Base-by-base conservation (phyloP, 805 yeast genomes). In the Candida railenensis region DNA sequence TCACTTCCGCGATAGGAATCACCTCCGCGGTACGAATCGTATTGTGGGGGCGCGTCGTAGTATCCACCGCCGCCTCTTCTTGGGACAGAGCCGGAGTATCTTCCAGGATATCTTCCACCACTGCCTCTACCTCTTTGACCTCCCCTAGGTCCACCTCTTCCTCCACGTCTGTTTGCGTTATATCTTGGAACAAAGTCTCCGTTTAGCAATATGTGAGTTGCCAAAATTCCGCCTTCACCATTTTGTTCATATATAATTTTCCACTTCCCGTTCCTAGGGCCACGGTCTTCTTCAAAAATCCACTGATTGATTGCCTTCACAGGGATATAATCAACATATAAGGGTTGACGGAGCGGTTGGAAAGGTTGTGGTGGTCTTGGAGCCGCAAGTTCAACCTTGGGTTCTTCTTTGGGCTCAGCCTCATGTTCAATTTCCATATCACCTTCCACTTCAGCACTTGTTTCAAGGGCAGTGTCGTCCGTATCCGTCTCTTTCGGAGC, bases 241-340 rank as follows among this genome's bases (percentile, higher is more conserved):
- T 57, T 53, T 9, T 48, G 38, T 22, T 59, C 64, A 48, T 68
- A 74, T 15, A 64, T 62, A n/a, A 75, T 56, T 43, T 65, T 65
- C 79, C 80, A 75, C 40, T 70, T 55, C 1, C 77, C 79, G 53
- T 74, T 69, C 36, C 57, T 55, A 9, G 80, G 77, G 11, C 73
- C 75, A 36, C 57, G 59, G 44, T 66, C 71, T 48, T 74, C 80
- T 53, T 74, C 76, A 51, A 63, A 76, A 14, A 74, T 70, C 78
- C 79, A 74, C 37, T 63, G 65, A 45, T 68, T 69, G 2, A 73
- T 63, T 15, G 76, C 76, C 49, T 71, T 69, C 19, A 72, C 77
- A 0, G 78, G 78, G 36, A 75, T 66, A 51, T 57, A 75, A 50
- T 74, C 79, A 37, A 71, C 66, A 52, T 56, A 74, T 32, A 73